A percentile compares a stretch with the other conserved stretches of the same genome.
These are phyloP conservation scores for Zoysia japonica DNA, from an alignment of 176 grass and related monocot species.

Conservation along the genomic window DNA sequence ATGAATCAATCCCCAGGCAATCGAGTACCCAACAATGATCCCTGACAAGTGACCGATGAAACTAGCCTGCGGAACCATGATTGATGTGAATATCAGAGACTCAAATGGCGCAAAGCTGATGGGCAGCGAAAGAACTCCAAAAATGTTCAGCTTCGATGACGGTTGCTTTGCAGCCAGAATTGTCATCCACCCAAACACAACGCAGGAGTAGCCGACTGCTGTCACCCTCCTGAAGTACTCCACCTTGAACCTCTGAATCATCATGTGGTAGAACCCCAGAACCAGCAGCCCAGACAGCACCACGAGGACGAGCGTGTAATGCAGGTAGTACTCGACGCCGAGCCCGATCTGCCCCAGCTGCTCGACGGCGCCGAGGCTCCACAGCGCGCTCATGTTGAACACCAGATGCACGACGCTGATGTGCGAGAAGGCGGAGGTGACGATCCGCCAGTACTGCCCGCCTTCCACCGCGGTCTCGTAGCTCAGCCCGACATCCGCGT, in stretches of 20 bases:
- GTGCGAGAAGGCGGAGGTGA: slow-evolving; percentile 91
- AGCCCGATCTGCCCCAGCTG: slow-evolving; percentile 69
- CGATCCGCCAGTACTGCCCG: slow-evolving; percentile 84
- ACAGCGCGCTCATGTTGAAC: slow-evolving; percentile 98
- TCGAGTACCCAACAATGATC: slow-evolving; percentile 84
- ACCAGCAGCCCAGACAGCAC: slow-evolving; percentile 79
- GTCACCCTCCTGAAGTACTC: slow-evolving; percentile 86
- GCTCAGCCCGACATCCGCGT: slow-evolving; percentile 86
- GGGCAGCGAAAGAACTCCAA: slow-evolving; percentile 85
- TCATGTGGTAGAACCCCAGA: slow-evolving; percentile 68
- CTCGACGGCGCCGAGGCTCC: slow-evolving; percentile 86
- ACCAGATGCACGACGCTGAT: slow-evolving; percentile 87
- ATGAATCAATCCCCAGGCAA: slow-evolving; percentile 91
- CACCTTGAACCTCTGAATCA: slow-evolving; percentile 92
- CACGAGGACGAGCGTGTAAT: slow-evolving; percentile 81
- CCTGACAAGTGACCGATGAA: slow-evolving; percentile 89
- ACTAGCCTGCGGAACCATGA: slow-evolving; percentile 96
- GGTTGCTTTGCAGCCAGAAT: slow-evolving; percentile 93
- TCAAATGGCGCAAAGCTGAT: slow-evolving; percentile 97
- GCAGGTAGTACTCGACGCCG: slow-evolving; percentile 85
- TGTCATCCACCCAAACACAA: slow-evolving; percentile 99
- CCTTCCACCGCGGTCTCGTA: slow-evolving; percentile 73
- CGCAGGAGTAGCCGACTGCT: slow-evolving; percentile 91
- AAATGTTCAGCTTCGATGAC: slow-evolving; percentile 78
- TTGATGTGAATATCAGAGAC: slow-evolving; percentile 92